Conservation (phyloP, 2,329 filamentous ascomycete species). For the Podosphaera fusca region DNA sequence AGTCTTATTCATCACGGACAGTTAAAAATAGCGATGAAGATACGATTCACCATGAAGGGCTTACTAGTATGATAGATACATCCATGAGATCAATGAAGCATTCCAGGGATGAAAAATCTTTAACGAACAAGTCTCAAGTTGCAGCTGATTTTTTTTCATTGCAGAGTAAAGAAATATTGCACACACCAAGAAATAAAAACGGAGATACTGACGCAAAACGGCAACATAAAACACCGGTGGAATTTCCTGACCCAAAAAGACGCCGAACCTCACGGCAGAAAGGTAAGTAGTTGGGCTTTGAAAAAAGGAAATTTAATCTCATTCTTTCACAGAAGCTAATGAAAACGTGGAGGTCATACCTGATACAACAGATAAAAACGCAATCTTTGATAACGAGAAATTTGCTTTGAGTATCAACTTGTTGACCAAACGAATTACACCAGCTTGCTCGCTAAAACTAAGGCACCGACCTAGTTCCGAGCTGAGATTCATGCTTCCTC, state of each 20-base stretch:
- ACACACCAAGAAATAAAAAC: constrained; percentile 24
- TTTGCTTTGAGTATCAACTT: too few species aligned
- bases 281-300: constrained; percentile 14
- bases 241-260: constrained; percentile 71
- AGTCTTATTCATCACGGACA: constrained; percentile 10
- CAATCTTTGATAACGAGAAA: too few species aligned
- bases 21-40: constrained; percentile 4
- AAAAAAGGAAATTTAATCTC: too few species aligned
- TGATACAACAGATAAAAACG: too few species aligned
- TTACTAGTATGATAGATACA: constrained; percentile 4
- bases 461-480: too few species aligned
- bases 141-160: constrained; percentile 6
- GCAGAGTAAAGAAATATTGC: neutral
- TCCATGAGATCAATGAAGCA: neutral
- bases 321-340: too few species aligned
- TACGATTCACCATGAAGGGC: too few species aligned
- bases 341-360: too few species aligned
- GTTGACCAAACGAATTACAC: too few species aligned
- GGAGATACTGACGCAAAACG: constrained; percentile 44
- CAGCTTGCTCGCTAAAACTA: too few species aligned
- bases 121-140: constrained; percentile 8
- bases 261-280: constrained; percentile 51
- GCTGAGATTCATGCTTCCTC: too few species aligned
- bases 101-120: neutral
- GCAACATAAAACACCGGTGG: constrained; percentile 53